Base-by-base conservation (phyloP, 2,329 filamentous ascomycete species). In the Hortaea sp. region DNA sequence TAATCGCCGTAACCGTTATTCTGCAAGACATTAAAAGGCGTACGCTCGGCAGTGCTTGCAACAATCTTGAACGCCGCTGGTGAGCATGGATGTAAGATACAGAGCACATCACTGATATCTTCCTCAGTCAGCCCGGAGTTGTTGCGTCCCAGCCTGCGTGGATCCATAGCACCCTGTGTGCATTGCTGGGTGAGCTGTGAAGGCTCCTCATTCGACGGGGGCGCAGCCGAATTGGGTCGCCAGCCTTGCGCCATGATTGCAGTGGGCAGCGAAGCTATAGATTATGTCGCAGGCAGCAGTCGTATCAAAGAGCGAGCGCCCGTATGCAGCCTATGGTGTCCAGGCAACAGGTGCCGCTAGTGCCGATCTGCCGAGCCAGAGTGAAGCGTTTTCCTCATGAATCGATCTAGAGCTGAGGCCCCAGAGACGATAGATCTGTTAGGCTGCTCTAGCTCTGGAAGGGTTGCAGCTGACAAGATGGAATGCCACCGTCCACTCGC, bases 61-160 rank as follows among this genome's bases (percentile, higher is more conserved):
- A 90, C 80, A 56, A 89, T 85, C 52, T 73, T 71, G 52, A 83
- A 81, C 13, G 90, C 87, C 20, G 78, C 76, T 35, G 79, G 73
- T 2, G 88, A 86, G 53, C 79, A 79, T 7, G 90, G 89, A 56
- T 94, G 82, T 29, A 97, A 76, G 47, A 95, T 81, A 67, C 88
- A 94, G 53, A 95, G 79, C 56, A 95, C 87, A 66, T 95, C 89
- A 51, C 86, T 79, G 42, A 92, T 78, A 63, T 95, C 89, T 53
- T 85, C 78, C 55, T 89, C 83, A 44, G 78, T 83, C 50, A 95
- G 81, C 46, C 86, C 87, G 37, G 87, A 92, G 62, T 87, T 85
- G 65, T 87, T 84, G 62, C 83, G 76, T 46, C 88, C 88, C 51
- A 85, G 64, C 45, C 88, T 81, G 52, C 88, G 79, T 37, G 88